Evolutionary conservation across 176 grass and related monocot genomes (phyloP), one percentile per base, ranked within the genome.

Genomic region (Rhynchospora pubera): DNA sequence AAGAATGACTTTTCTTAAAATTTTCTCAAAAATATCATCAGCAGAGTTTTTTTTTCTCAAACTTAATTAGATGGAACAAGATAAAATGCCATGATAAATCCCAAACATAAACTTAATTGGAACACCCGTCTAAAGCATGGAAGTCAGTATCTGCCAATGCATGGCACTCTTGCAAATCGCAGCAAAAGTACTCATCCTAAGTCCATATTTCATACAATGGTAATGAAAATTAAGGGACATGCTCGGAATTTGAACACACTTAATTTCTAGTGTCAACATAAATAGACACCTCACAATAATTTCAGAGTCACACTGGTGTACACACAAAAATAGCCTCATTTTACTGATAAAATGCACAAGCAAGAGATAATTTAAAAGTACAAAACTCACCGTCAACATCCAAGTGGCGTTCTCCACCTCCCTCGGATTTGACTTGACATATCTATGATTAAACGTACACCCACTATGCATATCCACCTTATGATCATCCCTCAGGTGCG

Each of bases 371-470:
- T 77, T 26, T 2, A 3, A 76, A 76, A 81, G 44, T 3, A 45
- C 14, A 85, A 3, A 60, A 72, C 86, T 73, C 85, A 97, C 94
- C 5, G 91, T 94, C 16, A 94, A 83, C 94, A 94, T 94, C 94
- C 94, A 97, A 75, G 91, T 97, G 16, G 91, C 91, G 28, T 94
- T 94, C 76, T 97, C 91, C 22, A 94, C 91, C 82, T 94, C 91
- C 14, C 86, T 77, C 3, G 88, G 88, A 69, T 97, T 94, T 0
- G 89, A 89, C 65, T 94, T 97, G 62, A 97, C 91, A 19, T 97
- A 97, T 87, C 94, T 86, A 84, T 97, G 91, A 87, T 94, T 97
- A 90, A 94, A 97, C 0, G 94, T 94, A 89, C 94, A 97, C 4
- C 94, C 91, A 1, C 89, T 89, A 39, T 94, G 91, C 91, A 90